These are phyloP conservation scores for Phalaenopsis equestris DNA, from an alignment of 106 monocot genomes.

Conservation along the genomic window DNA sequence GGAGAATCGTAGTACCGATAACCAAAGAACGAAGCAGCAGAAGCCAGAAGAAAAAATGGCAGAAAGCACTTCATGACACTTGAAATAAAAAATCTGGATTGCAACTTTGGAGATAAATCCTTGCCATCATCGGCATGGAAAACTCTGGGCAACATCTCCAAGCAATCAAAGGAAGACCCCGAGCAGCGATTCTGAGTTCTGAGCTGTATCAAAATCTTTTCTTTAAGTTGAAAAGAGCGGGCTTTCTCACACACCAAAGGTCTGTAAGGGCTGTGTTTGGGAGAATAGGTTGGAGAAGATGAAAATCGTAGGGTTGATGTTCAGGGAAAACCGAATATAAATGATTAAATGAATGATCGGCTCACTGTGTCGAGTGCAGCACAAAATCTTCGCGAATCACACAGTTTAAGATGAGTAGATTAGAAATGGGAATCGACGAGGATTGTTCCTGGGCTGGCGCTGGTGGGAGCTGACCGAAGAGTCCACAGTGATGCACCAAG, in stretches of 20 bases:
- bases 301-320: no score
- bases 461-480: not conserved
- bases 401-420: not conserved
- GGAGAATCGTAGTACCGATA: conserved; percentile 13
- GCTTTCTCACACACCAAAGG: not conserved
- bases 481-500: not conserved
- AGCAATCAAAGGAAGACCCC: not conserved
- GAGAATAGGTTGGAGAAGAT: not conserved
- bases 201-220: not conserved
- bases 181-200: not conserved
- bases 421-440: not conserved
- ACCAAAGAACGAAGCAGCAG: conserved; percentile 20
- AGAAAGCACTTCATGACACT: conserved; percentile 17
- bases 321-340: not conserved
- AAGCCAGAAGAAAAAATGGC: conserved; percentile 20
- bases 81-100: conserved; percentile 7
- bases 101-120: conserved; percentile 16
- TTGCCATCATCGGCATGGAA: conserved; percentile 20
- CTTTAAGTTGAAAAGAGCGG: not conserved
- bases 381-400: not conserved
- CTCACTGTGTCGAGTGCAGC: not conserved
- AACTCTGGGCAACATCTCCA: conserved; percentile 23
- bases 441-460: not conserved
- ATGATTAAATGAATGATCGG: not conserved
- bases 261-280: not conserved